Evolutionary conservation across 169 alveolate species (phyloP).

Genomic region (Plasmodium ovale): DNA sequence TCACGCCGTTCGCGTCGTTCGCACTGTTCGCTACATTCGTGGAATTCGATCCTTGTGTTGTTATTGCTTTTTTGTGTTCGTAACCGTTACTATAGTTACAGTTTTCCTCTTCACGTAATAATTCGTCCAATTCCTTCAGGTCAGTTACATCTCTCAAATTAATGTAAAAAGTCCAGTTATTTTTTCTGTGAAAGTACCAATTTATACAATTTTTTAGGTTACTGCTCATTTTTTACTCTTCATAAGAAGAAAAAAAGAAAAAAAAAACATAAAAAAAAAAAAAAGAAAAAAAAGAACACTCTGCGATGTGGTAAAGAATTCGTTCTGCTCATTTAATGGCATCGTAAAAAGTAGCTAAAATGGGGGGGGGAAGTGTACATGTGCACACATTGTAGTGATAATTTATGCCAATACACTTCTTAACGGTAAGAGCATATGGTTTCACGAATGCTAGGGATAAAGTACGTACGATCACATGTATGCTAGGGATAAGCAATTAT

Average conservation of each 20-base stretch:
- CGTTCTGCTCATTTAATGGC: too few species aligned
- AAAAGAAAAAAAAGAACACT: too few species aligned
- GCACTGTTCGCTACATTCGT: not conserved
- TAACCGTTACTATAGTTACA: slow-evolving; percentile 5
- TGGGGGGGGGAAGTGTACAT: too few species aligned
- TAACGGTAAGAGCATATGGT: too few species aligned
- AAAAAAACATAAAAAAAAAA: too few species aligned
- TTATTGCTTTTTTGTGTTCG: not conserved
- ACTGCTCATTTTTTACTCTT: slow-evolving; percentile 4
- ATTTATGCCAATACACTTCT: too few species aligned
- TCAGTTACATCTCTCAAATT: slow-evolving; percentile 28
- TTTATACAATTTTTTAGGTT: slow-evolving; percentile 11
- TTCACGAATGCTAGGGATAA: too few species aligned
- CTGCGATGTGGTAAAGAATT: too few species aligned
- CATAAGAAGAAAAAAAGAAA: not conserved
- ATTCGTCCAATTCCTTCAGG: slow-evolving; percentile 18
- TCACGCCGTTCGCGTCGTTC: not conserved
- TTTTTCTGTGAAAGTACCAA: not conserved
- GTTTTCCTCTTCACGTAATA: slow-evolving; percentile 5
- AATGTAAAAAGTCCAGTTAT: slow-evolving; percentile 21
- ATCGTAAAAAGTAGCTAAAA: too few species aligned
- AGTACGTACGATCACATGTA: too few species aligned
- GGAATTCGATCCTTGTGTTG: not conserved
- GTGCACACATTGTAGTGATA: too few species aligned
- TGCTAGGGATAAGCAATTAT: too few species aligned